Evolutionary conservation across 208 protist species (phyloP).

Genomic region (Crithidia acanthocephali): DNA sequence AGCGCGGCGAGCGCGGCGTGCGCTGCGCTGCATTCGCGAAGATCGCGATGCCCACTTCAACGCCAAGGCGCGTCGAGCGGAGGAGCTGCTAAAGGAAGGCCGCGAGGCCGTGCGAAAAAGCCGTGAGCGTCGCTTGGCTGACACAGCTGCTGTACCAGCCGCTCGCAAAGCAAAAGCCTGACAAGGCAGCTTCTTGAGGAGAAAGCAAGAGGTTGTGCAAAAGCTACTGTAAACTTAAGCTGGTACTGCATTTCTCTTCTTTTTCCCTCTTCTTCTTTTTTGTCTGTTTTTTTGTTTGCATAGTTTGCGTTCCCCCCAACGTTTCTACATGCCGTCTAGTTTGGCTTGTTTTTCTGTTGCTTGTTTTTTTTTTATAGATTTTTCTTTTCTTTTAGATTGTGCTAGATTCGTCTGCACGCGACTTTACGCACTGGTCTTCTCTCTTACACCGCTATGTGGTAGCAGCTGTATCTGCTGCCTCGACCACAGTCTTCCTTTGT

Average conservation of each 20-base stretch:
- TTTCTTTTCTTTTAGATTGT: neutral
- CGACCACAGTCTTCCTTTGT: too few relatives aligned
- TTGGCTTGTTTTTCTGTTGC: too few relatives aligned
- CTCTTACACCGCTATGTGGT: too few relatives aligned
- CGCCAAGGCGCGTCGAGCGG: slow-evolving; percentile 26
- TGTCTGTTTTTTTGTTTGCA: neutral
- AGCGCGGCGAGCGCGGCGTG: slow-evolving; percentile 17
- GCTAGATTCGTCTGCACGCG: neutral
- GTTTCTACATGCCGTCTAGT: too few relatives aligned
- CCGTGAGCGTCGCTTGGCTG: slow-evolving; percentile 17
- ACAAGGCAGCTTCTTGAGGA: neutral
- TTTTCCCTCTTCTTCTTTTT: neutral
- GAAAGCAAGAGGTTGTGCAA: neutral
- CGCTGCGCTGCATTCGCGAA: slow-evolving; percentile 26
- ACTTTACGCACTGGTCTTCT: too few relatives aligned
- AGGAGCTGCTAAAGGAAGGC: slow-evolving; percentile 28
- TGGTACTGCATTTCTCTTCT: neutral
- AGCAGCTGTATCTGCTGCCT: too few relatives aligned
- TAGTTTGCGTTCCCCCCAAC: neutral
- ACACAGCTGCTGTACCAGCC: neutral
- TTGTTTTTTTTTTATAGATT: slow-evolving; percentile 1
- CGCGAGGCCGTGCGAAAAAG: slow-evolving; percentile 16
- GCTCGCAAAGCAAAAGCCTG: neutral
- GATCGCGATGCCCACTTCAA: slow-evolving; percentile 29
- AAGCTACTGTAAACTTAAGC: too few relatives aligned